A percentile compares a stretch with the other conserved stretches of the same genome.
These are phyloP conservation scores for Epichloe gansuensis DNA, from an alignment of 2,329 filamentous ascomycete species.

Conservation along the genomic window DNA sequence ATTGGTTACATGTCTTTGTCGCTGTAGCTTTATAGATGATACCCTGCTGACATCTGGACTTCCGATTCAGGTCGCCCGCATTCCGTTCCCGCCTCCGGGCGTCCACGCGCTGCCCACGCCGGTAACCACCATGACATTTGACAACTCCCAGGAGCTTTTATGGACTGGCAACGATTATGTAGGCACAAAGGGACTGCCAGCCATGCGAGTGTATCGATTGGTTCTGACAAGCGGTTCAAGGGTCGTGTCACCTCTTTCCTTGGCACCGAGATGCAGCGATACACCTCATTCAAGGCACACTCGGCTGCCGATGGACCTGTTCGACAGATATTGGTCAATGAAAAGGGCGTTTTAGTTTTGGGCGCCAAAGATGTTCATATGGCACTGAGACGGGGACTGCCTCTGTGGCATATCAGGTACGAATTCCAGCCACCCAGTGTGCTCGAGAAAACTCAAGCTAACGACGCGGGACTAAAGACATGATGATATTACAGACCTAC, in stretches of 20 bases:
- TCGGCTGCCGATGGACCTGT: constrained; percentile 61
- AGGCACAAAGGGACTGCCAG: constrained; percentile 22
- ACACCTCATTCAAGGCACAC: constrained; percentile 84
- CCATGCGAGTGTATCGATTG: neutral
- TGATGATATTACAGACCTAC: constrained; percentile 71
- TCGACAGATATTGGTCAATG: constrained; percentile 80
- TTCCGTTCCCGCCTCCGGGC: constrained; percentile 67
- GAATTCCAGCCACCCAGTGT: neutral
- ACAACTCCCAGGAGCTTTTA: constrained; percentile 76
- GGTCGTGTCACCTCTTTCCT: constrained; percentile 84
- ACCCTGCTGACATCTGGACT: constrained; percentile 3
- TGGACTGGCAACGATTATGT: constrained; percentile 92
- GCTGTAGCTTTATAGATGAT: neutral
- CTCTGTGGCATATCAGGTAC: constrained; percentile 79
- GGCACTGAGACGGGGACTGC: constrained; percentile 66
- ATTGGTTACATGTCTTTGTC: neutral
- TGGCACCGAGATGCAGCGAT: constrained; percentile 70
- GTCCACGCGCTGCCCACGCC: constrained; percentile 57
- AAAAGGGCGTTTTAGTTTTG: constrained; percentile 79
- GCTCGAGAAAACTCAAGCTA: neutral
- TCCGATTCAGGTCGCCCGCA: constrained; percentile 55
- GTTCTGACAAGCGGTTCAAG: constrained; percentile 34
- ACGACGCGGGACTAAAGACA: constrained; percentile 30
- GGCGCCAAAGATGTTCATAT: constrained; percentile 79
- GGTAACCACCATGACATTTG: constrained; percentile 75